Evolutionary conservation across 345 rosid species (phyloP).

Genomic region (Atalantia buxifolia): DNA sequence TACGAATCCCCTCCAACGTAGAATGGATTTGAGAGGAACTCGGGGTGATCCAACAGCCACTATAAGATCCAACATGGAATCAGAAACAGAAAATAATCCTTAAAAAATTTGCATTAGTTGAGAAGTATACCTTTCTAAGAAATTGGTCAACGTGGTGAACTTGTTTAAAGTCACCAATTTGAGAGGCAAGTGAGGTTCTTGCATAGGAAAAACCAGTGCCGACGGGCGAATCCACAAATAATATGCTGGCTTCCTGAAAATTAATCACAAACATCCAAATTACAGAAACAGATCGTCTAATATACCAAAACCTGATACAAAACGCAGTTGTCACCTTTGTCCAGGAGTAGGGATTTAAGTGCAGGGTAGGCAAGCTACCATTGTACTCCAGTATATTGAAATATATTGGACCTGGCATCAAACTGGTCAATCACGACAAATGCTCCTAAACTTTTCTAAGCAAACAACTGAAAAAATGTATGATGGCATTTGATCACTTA

Average conservation of each 20-base stretch:
- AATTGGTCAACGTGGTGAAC: conserved; percentile 42
- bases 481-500: not conserved
- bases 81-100: not conserved
- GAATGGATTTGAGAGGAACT: conserved; percentile 45
- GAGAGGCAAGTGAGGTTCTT: conserved; percentile 28
- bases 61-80: conserved; percentile 15
- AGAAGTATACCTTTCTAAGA: conserved; percentile 47
- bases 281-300: not conserved
- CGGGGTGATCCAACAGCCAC: conserved; percentile 63
- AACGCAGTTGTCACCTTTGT: conserved; percentile 38
- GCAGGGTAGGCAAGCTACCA: conserved; percentile 64
- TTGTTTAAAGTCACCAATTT: conserved; percentile 48
- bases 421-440: not conserved
- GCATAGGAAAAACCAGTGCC: conserved; percentile 80
- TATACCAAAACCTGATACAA: not conserved
- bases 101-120: not conserved
- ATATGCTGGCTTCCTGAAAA: conserved; percentile 56
- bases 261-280: not conserved
- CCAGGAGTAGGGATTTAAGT: conserved; percentile 64
- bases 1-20: conserved; percentile 72
- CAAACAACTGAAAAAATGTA: not conserved
- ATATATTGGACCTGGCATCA: conserved; percentile 54
- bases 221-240: conserved; percentile 69
- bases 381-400: conserved; percentile 53
- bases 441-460: not conserved